These are phyloP conservation scores for Pyrenophora graminea DNA, from an alignment of 2,329 filamentous ascomycete species.

Conservation along the genomic window DNA sequence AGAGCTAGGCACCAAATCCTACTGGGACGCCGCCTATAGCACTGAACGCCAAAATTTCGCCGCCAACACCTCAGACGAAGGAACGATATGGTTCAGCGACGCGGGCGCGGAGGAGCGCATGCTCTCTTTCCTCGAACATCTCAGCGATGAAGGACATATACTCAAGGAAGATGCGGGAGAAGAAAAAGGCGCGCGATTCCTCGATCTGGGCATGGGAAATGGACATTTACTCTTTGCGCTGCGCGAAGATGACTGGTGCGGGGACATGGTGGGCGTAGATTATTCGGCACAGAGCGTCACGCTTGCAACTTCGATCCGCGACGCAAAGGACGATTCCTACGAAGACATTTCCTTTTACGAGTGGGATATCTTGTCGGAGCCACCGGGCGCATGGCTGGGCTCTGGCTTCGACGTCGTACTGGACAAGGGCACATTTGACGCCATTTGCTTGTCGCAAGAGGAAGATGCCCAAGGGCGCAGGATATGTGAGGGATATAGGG, in stretches of 20 bases:
- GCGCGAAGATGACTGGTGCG: slow-evolving; percentile 68
- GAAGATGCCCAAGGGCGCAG: slow-evolving; percentile 58
- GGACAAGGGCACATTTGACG: slow-evolving; percentile 99
- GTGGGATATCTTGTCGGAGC: slow-evolving; percentile 56
- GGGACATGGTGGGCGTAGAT: slow-evolving; percentile 82
- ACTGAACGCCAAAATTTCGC: slow-evolving; percentile 73
- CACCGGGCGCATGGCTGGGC: slow-evolving; percentile 59
- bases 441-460: slow-evolving; percentile 75
- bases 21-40: slow-evolving; percentile 69
- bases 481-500: slow-evolving; percentile 75
- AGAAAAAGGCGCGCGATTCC: slow-evolving; percentile 54
- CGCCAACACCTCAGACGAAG: slow-evolving; percentile 74
- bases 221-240: slow-evolving; percentile 88
- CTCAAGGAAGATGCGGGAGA: slow-evolving; percentile 42
- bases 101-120: slow-evolving; percentile 84
- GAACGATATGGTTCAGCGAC: slow-evolving; percentile 96
- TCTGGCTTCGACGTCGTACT: slow-evolving; percentile 84
- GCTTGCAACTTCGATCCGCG: slow-evolving; percentile 68
- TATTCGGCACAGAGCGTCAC: slow-evolving; percentile 77
- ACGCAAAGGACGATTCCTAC: slow-evolving; percentile 35
- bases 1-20: slow-evolving; percentile 78
- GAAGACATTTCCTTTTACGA: slow-evolving; percentile 55
- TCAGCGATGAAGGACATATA: slow-evolving; percentile 58
- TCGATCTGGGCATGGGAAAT: slow-evolving; percentile 94
- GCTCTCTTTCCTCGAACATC: slow-evolving; percentile 61